A percentile compares a stretch with the other conserved stretches of the same genome.
Evolutionary conservation across 805 yeast species (phyloP).

Genomic region (Lachancea waltii): DNA sequence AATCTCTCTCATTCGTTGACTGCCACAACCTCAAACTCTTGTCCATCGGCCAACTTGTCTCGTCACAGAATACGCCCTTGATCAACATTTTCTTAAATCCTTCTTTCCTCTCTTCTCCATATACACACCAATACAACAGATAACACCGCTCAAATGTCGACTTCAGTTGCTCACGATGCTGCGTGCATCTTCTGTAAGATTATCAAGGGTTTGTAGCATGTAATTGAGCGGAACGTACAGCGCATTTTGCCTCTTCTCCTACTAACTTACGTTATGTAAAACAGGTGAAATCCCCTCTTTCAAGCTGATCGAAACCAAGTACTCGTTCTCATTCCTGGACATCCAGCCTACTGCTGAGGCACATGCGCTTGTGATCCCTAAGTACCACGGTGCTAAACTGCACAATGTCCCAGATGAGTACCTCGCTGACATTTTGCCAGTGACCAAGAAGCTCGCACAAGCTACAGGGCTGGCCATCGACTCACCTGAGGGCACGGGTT

Average conservation of each 20-base stretch:
- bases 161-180: constrained; percentile 37
- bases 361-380: constrained; percentile 86
- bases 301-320: constrained; percentile 81
- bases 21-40: neutral
- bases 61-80: neutral
- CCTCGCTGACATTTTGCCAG: constrained; percentile 77
- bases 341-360: constrained; percentile 90
- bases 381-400: constrained; percentile 85
- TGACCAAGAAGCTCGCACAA: constrained; percentile 77
- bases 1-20: neutral
- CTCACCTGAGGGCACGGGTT: constrained; percentile 57
- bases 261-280: no score
- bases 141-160: constrained; percentile 13
- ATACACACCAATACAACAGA: no score
- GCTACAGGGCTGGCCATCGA: constrained; percentile 60
- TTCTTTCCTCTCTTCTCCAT: no score
- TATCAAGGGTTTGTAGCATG: constrained; percentile 68
- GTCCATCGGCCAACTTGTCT: neutral
- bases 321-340: constrained; percentile 79
- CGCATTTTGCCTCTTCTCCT: no score
- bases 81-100: no score
- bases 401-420: constrained; percentile 92
- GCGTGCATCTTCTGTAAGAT: constrained; percentile 90
- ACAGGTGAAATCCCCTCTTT: constrained; percentile 92
- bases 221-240: no score